These are phyloP conservation scores for Chiua sp. DNA, from an alignment of 1,284 basidiomycete species.

Conservation along the genomic window DNA sequence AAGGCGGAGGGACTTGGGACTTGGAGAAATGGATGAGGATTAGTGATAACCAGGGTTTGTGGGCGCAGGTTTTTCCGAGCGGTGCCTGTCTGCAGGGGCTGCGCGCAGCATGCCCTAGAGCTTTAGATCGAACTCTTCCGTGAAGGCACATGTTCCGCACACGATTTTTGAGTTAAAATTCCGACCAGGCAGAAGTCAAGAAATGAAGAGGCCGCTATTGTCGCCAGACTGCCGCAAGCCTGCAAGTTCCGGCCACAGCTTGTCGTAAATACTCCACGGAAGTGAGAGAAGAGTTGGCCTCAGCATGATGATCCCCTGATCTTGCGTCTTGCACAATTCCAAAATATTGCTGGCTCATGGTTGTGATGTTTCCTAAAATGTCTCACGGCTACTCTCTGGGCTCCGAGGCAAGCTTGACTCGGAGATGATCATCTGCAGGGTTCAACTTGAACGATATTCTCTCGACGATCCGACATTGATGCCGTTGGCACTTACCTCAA, in stretches of 20 bases:
- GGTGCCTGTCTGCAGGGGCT: constrained; percentile 4
- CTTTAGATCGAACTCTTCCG: constrained; percentile 2
- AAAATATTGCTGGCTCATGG: no score
- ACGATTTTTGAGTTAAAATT: constrained; percentile 7
- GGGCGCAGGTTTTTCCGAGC: constrained; percentile 2
- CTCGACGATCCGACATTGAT: constrained; percentile 13
- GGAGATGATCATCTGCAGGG: not conserved
- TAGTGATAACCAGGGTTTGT: constrained; percentile 10
- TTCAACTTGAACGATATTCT: not conserved
- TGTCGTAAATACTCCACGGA: constrained; percentile 11
- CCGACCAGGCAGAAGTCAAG: constrained; percentile 1
- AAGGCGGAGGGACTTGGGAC: constrained; percentile 32
- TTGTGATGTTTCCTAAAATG: not conserved
- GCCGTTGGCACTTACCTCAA: constrained; percentile 21
- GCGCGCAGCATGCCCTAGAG: constrained; percentile 1
- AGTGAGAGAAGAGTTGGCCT: not conserved
- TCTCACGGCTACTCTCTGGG: not conserved
- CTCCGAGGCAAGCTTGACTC: not conserved
- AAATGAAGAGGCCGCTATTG: constrained; percentile 1
- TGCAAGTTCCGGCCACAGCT: constrained; percentile 10
- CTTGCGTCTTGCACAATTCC: no score
- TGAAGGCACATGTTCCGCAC: constrained; percentile 13
- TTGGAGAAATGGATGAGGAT: constrained; percentile 37
- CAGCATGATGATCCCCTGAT: constrained; percentile 1
- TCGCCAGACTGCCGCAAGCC: not conserved